These are phyloP conservation scores for Sicyos edulis DNA, from an alignment of 306 rosid genomes.

Conservation along the genomic window DNA sequence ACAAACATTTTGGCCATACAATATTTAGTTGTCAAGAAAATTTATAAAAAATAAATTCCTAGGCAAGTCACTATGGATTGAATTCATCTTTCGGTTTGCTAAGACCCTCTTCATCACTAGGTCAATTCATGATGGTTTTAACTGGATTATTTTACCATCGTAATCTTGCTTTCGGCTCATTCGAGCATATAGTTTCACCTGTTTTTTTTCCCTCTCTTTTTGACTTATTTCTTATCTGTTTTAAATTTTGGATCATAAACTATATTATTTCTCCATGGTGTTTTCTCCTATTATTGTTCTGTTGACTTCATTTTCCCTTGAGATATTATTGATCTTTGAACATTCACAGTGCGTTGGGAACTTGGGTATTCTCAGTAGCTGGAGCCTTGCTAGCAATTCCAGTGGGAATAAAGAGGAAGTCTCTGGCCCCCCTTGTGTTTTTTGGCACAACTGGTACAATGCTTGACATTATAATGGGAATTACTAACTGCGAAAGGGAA, in stretches of 20 bases:
- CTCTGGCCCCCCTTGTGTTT: conserved; percentile 85
- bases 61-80: too few relatives aligned
- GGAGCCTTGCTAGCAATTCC: conserved; percentile 96
- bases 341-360: conserved; percentile 69
- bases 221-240: too few relatives aligned
- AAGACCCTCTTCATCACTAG: too few relatives aligned
- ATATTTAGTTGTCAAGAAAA: too few relatives aligned
- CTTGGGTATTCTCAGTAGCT: conserved; percentile 92
- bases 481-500: conserved; percentile 76
- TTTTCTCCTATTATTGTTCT: too few relatives aligned
- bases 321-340: conserved; percentile 1
- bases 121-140: neutral
- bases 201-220: too few relatives aligned
- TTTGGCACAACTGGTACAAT: conserved; percentile 93
- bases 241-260: too few relatives aligned
- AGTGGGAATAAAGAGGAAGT: conserved; percentile 83
- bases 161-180: neutral
- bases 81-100: too few relatives aligned
- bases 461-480: conserved; percentile 89
- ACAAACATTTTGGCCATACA: too few relatives aligned
- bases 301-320: neutral
- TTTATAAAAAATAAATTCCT: too few relatives aligned
- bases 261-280: too few relatives aligned
- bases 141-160: neutral
- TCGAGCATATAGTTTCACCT: too few relatives aligned